Percentiles rank a stretch among this genome's conserved stretches.
phyloP scores from a whole-genome alignment of 305 asterid species.

The Rubia tinctorum region DNA sequence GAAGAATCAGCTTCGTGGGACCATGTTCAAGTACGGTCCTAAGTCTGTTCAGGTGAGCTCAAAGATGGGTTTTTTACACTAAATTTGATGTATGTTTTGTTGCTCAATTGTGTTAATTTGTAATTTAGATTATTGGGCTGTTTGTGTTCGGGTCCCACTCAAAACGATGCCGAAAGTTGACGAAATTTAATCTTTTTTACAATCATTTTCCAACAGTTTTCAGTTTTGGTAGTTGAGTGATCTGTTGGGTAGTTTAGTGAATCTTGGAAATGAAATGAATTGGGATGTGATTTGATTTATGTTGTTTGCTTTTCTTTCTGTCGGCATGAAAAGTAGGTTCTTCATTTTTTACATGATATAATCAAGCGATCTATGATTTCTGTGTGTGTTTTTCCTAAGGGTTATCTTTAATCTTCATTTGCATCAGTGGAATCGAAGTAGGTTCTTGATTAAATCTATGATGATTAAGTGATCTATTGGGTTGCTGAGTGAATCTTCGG shows the following conservation, averaged over 20 bases:
- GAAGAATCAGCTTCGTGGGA: constrained; percentile 79
- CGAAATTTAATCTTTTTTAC: too few species aligned
- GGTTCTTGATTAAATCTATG: neutral
- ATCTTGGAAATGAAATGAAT: neutral
- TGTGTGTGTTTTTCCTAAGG: neutral
- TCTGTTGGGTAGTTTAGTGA: neutral
- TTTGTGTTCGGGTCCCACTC: too few species aligned
- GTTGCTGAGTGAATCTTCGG: neutral
- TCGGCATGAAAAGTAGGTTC: neutral
- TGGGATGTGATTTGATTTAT: neutral
- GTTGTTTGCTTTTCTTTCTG: neutral
- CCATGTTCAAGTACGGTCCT: constrained; percentile 87
- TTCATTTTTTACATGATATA: neutral
- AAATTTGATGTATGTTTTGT: neutral
- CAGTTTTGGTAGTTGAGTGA: neutral
- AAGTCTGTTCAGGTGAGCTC: constrained; percentile 67
- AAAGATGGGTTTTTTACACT: neutral
- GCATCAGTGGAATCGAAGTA: neutral
- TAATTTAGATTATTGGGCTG: neutral
- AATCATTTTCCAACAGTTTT: too few species aligned
- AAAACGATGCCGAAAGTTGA: too few species aligned
- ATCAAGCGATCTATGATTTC: too few species aligned
- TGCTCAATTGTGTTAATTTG: neutral
- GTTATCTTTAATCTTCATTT: neutral
- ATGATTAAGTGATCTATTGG: neutral